phyloP scores from a whole-genome alignment of 2,329 filamentous ascomycete species.

The Pyricularia sp. region DNA sequence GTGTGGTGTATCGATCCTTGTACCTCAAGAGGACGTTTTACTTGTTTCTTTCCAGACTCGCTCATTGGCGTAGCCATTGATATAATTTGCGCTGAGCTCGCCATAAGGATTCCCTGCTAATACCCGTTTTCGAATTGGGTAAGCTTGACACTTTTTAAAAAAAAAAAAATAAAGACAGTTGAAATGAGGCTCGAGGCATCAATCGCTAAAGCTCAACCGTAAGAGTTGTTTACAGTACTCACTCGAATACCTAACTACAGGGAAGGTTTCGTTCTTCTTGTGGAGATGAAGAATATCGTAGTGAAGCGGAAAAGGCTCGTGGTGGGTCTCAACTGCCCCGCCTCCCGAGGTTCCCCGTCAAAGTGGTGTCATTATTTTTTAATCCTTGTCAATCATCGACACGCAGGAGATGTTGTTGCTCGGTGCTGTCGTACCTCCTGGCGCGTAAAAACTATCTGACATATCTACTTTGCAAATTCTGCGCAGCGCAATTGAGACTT shows the following conservation, averaged over 20 bases:
- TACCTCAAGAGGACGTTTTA: no score
- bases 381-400: background rate
- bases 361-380: background rate
- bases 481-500: background rate
- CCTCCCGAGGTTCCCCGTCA: background rate
- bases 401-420: background rate
- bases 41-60: background rate
- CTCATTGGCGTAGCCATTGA: no score
- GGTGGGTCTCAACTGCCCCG: background rate
- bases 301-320: background rate
- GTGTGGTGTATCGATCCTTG: no score
- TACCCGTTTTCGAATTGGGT: no score
- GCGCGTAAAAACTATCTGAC: background rate
- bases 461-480: background rate
- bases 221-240: no score
- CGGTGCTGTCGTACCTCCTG: background rate
- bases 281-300: background rate
- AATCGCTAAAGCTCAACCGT: no score
- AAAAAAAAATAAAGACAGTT: background rate
- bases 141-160: no score
- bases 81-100: background rate
- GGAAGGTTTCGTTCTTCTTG: background rate
- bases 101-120: background rate
- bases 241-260: no score
- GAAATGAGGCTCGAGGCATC: background rate